These are phyloP conservation scores for Cryptosporidium meleagridis DNA, from an alignment of 169 alveolate species.

Conservation along the genomic window DNA sequence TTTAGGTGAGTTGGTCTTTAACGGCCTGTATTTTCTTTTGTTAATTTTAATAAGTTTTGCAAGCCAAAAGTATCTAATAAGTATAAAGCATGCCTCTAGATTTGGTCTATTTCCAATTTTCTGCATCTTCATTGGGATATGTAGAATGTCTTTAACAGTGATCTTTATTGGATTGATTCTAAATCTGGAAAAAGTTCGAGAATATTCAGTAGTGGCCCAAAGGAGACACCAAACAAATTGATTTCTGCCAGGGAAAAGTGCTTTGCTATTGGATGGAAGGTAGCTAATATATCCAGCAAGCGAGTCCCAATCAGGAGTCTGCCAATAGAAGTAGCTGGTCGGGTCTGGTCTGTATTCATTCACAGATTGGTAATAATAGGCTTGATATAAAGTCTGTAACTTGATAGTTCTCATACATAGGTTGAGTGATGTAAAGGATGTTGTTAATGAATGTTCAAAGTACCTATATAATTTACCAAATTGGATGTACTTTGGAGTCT, in stretches of 20 bases:
- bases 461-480: constrained; percentile 52
- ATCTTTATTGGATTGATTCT: constrained; percentile 65
- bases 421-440: constrained; percentile 33
- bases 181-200: constrained; percentile 51
- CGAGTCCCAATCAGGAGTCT: constrained; percentile 53
- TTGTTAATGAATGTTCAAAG: constrained; percentile 33
- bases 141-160: constrained; percentile 25
- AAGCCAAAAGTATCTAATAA: constrained; percentile 36
- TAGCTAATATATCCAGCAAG: constrained; percentile 46
- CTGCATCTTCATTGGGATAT: constrained; percentile 70
- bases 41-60: constrained; percentile 32
- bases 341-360: constrained; percentile 70
- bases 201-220: constrained; percentile 53
- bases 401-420: constrained; percentile 56
- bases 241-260: constrained; percentile 29
- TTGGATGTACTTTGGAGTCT: constrained; percentile 44
- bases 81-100: constrained; percentile 37
- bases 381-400: constrained; percentile 43
- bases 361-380: constrained; percentile 24
- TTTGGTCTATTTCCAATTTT: constrained; percentile 26
- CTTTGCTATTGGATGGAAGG: not conserved
- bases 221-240: constrained; percentile 71
- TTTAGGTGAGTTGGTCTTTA: not conserved
- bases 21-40: constrained; percentile 51
- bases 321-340: constrained; percentile 55